A percentile compares a stretch with the other conserved stretches of the same genome.
Conservation (phyloP, 805 yeast species). For the Debaryomyces hansenii region DNA sequence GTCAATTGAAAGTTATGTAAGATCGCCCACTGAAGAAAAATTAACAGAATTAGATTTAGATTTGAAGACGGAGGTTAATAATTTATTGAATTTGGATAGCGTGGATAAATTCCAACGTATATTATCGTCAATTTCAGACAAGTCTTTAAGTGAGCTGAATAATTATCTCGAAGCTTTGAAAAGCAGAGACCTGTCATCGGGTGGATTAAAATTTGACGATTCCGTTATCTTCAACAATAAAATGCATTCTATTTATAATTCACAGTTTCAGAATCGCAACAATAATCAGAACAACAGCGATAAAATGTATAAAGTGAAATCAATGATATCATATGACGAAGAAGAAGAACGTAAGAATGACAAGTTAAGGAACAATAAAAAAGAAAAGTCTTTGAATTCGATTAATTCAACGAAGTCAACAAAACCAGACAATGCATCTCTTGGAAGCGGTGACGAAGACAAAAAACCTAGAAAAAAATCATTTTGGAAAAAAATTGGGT, state of each 20-base stretch:
- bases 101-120: constrained; percentile 19
- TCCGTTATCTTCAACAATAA: constrained; percentile 17
- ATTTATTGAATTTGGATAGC: neutral
- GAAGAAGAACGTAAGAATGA: constrained; percentile 25
- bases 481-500: constrained; percentile 22
- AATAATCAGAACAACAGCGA: constrained; percentile 3
- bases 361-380: constrained; percentile 6
- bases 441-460: neutral
- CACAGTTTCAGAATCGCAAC: constrained; percentile 12
- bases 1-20: neutral
- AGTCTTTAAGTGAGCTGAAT: constrained; percentile 26
- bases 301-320: constrained; percentile 39
- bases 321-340: constrained; percentile 35
- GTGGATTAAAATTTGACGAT: neutral
- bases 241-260: constrained; percentile 36
- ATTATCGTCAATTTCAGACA: constrained; percentile 24
- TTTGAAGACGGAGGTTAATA: neutral
- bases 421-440: neutral
- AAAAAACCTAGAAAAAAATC: constrained; percentile 13
- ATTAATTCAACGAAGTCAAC: constrained; percentile 3
- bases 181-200: neutral
- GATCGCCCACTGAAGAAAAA: neutral
- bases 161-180: constrained; percentile 20
- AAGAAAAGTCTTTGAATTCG: constrained; percentile 3
- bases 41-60: neutral